phyloP scores from a whole-genome alignment of 2,329 filamentous ascomycete genomes.

The Scedosporium aurantiacum region DNA sequence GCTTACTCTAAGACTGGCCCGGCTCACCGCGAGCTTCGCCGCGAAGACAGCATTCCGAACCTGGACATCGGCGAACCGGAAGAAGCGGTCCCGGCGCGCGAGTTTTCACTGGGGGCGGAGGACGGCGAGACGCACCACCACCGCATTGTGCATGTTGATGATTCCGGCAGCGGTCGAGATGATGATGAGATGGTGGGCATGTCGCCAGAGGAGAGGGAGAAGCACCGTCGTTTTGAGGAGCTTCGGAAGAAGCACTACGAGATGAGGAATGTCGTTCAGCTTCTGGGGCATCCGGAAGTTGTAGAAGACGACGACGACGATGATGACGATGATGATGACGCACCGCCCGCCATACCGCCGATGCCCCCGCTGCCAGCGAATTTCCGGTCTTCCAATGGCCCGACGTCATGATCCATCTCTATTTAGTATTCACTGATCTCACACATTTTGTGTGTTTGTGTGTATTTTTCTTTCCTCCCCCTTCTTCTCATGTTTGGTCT shows the following conservation, averaged over 20 bases:
- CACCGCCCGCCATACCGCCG: constrained; percentile 27
- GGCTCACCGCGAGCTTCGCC: neutral
- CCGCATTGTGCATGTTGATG: constrained; percentile 62
- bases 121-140: constrained; percentile 50
- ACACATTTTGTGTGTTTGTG: neutral
- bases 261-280: constrained; percentile 86
- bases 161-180: constrained; percentile 41
- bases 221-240: constrained; percentile 85
- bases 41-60: constrained; percentile 72
- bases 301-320: constrained; percentile 53
- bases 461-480: neutral
- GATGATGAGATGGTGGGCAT: constrained; percentile 43
- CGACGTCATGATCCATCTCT: neutral
- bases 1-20: neutral
- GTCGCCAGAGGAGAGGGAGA: constrained; percentile 68
- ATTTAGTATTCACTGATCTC: neutral
- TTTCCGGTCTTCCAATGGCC: constrained; percentile 1
- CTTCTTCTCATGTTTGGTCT: neutral
- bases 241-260: constrained; percentile 96
- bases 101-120: constrained; percentile 81
- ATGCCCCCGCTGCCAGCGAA: constrained; percentile 20
- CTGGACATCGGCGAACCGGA: constrained; percentile 90
- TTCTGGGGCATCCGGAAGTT: constrained; percentile 67
- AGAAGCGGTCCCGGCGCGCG: constrained; percentile 46
- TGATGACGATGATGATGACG: constrained; percentile 40